A percentile compares a stretch with the other conserved stretches of the same genome.
These are phyloP conservation scores for Eragrostis tef DNA, from an alignment of 202 grass and related monocot genomes.

Conservation along the genomic window DNA sequence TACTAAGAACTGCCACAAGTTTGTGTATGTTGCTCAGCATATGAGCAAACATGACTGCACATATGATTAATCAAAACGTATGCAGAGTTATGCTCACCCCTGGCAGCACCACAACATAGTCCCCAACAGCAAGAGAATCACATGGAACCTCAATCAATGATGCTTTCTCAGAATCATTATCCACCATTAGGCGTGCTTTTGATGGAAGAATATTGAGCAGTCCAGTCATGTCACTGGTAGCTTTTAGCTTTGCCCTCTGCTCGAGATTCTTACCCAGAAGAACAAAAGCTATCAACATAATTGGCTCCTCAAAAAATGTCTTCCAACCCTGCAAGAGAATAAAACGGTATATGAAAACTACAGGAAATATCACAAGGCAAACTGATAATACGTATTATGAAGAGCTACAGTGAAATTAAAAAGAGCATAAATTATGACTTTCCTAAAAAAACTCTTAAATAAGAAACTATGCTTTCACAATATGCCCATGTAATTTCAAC, in stretches of 20 bases:
- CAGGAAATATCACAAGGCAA: background rate
- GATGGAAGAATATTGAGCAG: constrained; percentile 90
- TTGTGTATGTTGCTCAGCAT: constrained; percentile 8
- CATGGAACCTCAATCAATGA: constrained; percentile 90
- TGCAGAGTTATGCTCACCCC: constrained; percentile 66
- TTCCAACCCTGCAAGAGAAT: constrained; percentile 88
- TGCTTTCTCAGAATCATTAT: constrained; percentile 65
- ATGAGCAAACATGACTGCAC: constrained; percentile 19
- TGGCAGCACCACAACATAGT: constrained; percentile 76
- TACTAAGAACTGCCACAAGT: background rate
- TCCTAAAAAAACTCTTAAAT: constrained; percentile 21
- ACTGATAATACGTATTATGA: background rate
- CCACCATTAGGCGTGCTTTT: constrained; percentile 78
- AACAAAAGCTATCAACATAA: constrained; percentile 99
- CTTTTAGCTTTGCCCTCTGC: constrained; percentile 91
- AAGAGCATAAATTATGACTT: constrained; percentile 36
- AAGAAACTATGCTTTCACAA: background rate
- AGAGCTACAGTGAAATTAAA: constrained; percentile 23
- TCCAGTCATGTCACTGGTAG: constrained; percentile 95
- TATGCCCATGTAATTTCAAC: constrained; percentile 5
- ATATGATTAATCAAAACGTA: constrained; percentile 16
- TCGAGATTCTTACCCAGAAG: constrained; percentile 96
- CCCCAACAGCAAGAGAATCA: constrained; percentile 79
- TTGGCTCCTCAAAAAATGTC: constrained; percentile 95
- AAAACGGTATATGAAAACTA: constrained; percentile 43